These are phyloP conservation scores for Trichomonas vaginalis DNA, from an alignment of 208 protist species.

Conservation along the genomic window DNA sequence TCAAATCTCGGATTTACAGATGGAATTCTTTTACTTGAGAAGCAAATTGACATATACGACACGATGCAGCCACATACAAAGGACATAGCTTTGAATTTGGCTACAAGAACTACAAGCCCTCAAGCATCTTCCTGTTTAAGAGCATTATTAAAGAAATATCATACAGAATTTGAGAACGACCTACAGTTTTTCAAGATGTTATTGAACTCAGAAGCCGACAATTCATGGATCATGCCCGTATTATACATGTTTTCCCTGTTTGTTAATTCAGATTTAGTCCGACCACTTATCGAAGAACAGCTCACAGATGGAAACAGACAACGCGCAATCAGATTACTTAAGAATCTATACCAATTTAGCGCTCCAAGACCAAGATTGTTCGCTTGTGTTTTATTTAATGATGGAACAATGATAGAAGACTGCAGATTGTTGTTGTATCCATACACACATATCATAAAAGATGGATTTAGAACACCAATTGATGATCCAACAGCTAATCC, in stretches of 20 bases:
- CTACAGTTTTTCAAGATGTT: not conserved
- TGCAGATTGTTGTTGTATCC: not conserved
- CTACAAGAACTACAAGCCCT: not conserved
- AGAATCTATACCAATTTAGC: not conserved
- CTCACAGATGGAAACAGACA: not conserved
- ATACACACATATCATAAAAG: not conserved
- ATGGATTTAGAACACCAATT: not conserved
- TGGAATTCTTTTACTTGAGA: not conserved
- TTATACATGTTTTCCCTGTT: not conserved
- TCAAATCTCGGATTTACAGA: not conserved
- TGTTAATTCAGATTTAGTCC: not conserved
- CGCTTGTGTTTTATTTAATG: not conserved
- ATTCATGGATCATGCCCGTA: not conserved
- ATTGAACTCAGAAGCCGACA: not conserved
- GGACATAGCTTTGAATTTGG: not conserved
- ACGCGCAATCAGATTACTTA: not conserved
- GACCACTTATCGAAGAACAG: not conserved
- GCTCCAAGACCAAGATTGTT: not conserved
- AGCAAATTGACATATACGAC: not conserved
- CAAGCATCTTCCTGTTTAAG: not conserved
- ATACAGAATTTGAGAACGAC: not conserved
- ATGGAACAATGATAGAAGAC: not conserved
- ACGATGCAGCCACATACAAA: not conserved
- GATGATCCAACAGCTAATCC: not conserved
- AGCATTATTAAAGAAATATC: not conserved